phyloP scores from a whole-genome alignment of 805 yeast species.

The Candida boidinii region DNA sequence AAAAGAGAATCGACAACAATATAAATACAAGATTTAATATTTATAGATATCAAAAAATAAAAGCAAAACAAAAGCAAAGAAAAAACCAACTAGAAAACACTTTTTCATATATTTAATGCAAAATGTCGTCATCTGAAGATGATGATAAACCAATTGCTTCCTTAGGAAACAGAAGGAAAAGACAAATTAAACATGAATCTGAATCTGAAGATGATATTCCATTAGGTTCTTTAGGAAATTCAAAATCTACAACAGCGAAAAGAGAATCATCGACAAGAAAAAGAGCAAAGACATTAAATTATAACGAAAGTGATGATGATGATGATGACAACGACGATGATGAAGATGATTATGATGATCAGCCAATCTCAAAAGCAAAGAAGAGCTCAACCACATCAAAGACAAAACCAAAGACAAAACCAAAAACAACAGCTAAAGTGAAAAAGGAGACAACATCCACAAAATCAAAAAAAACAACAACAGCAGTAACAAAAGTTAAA shows the following conservation, averaged over 20 bases:
- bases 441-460: slow-evolving; percentile 2
- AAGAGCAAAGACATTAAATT: no score
- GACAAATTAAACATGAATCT: not conserved
- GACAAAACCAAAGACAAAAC: not conserved
- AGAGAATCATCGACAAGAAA: no score
- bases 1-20: no score
- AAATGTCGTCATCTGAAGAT: not conserved
- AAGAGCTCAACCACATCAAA: not conserved
- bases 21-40: no score
- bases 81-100: no score
- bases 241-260: no score
- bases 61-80: no score
- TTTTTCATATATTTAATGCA: no score
- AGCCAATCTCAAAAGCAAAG: not conserved
- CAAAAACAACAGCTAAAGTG: not conserved
- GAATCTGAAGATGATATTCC: not conserved
- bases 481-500: not conserved
- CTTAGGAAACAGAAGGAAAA: no score
- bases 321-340: not conserved
- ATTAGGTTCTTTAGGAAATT: no score
- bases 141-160: not conserved
- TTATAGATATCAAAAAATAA: no score
- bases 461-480: not conserved
- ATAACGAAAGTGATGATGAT: not conserved
- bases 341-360: not conserved